Evolutionary conservation across 495 filamentous ascomycete genomes (phyloP).

Genomic region (Penicillium coprophilum): DNA sequence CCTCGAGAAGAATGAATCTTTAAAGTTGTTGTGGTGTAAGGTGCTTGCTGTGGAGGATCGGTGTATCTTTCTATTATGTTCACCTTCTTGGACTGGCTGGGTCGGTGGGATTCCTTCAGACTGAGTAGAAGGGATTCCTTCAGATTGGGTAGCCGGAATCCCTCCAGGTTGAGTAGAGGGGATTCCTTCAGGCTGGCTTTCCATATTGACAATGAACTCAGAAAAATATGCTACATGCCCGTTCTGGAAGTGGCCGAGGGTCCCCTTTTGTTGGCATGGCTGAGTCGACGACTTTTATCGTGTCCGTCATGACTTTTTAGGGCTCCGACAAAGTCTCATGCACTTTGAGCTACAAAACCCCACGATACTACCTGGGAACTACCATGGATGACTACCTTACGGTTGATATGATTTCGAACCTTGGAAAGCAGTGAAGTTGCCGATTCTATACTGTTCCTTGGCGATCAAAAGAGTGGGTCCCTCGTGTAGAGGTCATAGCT

Average conservation of each 20-base stretch:
- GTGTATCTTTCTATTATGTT: conserved; percentile 5
- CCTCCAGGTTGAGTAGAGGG: background rate
- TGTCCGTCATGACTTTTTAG: conserved; percentile 6
- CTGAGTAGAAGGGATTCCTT: conserved; percentile 1
- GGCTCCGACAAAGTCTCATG: too few relatives aligned
- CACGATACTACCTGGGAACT: background rate
- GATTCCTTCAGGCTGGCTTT: background rate
- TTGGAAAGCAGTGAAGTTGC: background rate
- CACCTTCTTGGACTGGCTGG: background rate
- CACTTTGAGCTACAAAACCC: too few relatives aligned
- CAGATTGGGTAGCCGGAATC: background rate
- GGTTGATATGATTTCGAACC: background rate
- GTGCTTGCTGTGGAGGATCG: conserved; percentile 17
- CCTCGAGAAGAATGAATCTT: conserved; percentile 26
- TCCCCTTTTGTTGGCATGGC: conserved; percentile 2
- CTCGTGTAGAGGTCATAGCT: background rate
- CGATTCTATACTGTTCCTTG: background rate
- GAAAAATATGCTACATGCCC: background rate
- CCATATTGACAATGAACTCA: background rate
- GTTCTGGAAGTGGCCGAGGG: background rate
- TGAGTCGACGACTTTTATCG: conserved; percentile 14
- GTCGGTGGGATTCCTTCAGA: background rate
- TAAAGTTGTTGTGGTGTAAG: conserved; percentile 25
- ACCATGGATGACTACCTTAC: background rate
- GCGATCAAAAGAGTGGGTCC: background rate